Conservation (phyloP, 2,329 filamentous ascomycete species). For the Arthroderma sp. region DNA sequence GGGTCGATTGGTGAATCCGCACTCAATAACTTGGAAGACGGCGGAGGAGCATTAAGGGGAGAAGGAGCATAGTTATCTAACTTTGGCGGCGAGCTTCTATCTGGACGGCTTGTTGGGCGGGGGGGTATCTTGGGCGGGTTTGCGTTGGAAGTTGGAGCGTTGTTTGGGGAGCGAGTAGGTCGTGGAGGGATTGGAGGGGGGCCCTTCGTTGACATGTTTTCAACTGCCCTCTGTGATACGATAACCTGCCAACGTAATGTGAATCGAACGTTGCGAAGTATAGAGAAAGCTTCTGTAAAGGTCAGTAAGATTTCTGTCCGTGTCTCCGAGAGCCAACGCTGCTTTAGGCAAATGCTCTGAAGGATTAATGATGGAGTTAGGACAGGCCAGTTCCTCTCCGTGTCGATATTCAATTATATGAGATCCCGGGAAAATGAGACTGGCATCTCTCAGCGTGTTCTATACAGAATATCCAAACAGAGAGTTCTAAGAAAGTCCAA, state of each 20-base stretch:
- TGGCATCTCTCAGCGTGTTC: background rate
- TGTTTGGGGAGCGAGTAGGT: constrained; percentile 34
- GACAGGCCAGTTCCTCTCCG: background rate
- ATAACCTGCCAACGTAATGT: background rate
- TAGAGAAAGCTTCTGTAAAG: background rate
- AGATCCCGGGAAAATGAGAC: background rate
- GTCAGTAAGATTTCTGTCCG: background rate
- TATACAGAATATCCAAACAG: background rate
- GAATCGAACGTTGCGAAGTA: background rate
- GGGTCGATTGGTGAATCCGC: background rate
- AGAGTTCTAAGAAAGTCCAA: background rate
- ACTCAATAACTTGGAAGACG: background rate
- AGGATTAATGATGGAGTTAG: background rate
- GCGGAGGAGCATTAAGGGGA: constrained; percentile 11
- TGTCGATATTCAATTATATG: background rate
- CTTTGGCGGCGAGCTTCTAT: constrained; percentile 9
- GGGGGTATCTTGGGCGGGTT: constrained; percentile 13
- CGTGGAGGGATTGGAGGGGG: constrained; percentile 16
- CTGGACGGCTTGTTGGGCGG: constrained; percentile 10
- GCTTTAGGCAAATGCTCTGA: background rate
- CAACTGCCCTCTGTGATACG: background rate
- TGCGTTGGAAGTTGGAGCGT: constrained; percentile 3
- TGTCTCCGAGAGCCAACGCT: background rate
- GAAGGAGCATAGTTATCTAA: constrained; percentile 12
- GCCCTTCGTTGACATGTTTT: constrained; percentile 19